Conservation (phyloP, 208 protist species). For the Lotmaria passim region DNA sequence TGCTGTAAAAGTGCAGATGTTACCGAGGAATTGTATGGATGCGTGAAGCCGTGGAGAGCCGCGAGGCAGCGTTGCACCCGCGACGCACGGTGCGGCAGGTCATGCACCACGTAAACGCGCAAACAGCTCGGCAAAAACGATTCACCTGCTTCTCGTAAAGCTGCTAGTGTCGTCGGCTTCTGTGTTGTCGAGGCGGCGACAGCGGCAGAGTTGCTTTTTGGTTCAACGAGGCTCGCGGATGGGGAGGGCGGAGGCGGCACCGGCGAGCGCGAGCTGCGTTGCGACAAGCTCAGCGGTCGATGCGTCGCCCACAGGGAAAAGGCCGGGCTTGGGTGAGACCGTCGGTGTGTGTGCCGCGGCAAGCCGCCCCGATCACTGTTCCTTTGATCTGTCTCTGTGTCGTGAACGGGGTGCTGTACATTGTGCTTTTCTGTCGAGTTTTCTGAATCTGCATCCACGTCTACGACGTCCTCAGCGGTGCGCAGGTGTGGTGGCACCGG, state of each 20-base stretch:
- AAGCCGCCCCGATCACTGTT: neutral
- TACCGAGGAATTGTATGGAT: neutral
- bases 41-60: constrained; percentile 7
- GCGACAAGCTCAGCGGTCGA: constrained; percentile 30
- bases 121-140: neutral
- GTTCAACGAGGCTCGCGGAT: neutral
- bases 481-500: neutral
- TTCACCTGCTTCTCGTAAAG: neutral
- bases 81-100: constrained; percentile 34
- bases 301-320: constrained; percentile 22
- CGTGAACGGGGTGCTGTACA: too few relatives aligned
- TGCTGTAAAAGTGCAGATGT: neutral
- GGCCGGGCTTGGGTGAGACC: neutral
- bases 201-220: neutral
- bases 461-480: neutral
- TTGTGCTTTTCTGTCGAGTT: too few relatives aligned
- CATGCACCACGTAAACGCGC: constrained; percentile 47
- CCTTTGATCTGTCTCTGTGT: neutral
- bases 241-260: neutral
- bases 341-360: neutral
- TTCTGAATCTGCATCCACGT: constrained; percentile 14
- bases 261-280: constrained; percentile 20
- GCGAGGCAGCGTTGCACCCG: constrained; percentile 33
- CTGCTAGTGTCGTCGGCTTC: neutral
- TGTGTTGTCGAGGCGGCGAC: neutral